phyloP scores from a whole-genome alignment of 1,139 yeast species.

The Entelexis sorbosivorans region DNA sequence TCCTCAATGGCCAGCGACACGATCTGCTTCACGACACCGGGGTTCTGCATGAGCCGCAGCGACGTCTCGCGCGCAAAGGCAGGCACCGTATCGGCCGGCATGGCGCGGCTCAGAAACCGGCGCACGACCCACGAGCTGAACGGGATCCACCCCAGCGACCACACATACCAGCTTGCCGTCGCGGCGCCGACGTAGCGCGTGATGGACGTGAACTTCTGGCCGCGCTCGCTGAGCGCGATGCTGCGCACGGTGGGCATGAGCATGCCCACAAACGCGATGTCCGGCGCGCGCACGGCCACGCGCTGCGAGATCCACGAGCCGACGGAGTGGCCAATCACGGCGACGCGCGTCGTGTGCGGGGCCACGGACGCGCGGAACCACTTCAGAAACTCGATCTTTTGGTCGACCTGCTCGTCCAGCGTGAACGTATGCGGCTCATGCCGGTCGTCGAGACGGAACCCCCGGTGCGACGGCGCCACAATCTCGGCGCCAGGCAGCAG shows the following conservation, averaged over 20 bases:
- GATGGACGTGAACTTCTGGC: slow-evolving; percentile 34
- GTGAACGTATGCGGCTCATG: slow-evolving; percentile 26
- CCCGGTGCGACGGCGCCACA: slow-evolving; percentile 47
- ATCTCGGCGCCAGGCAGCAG: slow-evolving; percentile 40
- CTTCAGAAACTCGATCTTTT: slow-evolving; percentile 37
- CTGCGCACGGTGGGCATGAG: slow-evolving; percentile 55
- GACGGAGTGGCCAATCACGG: slow-evolving; percentile 50
- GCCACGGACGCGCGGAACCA: slow-evolving; percentile 24
- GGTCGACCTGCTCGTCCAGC: slow-evolving; percentile 44
- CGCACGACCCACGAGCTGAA: slow-evolving; percentile 5
- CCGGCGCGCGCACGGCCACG: slow-evolving; percentile 29
- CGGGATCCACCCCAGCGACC: slow-evolving; percentile 7
- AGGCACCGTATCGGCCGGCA: slow-evolving; percentile 14
- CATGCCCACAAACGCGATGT: slow-evolving; percentile 41
- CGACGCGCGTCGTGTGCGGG: slow-evolving; percentile 28
- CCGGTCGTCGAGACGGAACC: slow-evolving; percentile 29
- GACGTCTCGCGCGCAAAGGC: slow-evolving; percentile 40
- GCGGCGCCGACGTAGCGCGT: slow-evolving; percentile 2
- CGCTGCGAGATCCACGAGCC: slow-evolving; percentile 51
- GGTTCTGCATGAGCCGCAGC: slow-evolving; percentile 34
- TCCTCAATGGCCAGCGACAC: slow-evolving; percentile 50
- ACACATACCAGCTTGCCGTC: slow-evolving; percentile 3
- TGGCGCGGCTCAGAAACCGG: slow-evolving; percentile 5
- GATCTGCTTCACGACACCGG: slow-evolving; percentile 41
- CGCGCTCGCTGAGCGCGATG: slow-evolving; percentile 44